These are phyloP conservation scores for Lobosporangium transversale DNA, from an alignment of 192 early-diverging fungal species.

Conservation along the genomic window DNA sequence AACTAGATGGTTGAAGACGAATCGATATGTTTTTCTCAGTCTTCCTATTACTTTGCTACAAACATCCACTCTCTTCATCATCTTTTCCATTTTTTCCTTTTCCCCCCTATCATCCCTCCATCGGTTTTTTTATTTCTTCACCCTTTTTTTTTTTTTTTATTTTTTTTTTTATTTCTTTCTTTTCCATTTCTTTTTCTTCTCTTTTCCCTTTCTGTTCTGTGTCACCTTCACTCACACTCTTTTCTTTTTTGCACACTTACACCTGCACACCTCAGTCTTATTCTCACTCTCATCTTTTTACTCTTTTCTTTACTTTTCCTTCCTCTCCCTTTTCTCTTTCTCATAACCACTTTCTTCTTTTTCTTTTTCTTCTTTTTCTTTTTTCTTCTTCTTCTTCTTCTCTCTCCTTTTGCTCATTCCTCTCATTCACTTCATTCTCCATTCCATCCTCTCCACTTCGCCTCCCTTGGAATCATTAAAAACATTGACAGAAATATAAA, in stretches of 20 bases:
- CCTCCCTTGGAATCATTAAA: too few species aligned
- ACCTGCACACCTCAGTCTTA: background rate
- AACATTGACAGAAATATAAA: too few species aligned
- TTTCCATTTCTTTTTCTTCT: background rate
- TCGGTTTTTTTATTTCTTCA: too few species aligned
- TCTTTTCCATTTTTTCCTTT: too few species aligned
- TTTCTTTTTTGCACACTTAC: background rate
- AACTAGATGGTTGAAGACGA: too few species aligned
- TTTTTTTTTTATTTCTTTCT: background rate
- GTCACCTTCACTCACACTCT: too few species aligned
- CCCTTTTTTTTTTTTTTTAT: too few species aligned
- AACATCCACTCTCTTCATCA: too few species aligned
- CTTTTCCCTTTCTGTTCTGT: too few species aligned
- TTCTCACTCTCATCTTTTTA: background rate
- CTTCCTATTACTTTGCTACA: too few species aligned
- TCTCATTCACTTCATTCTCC: background rate
- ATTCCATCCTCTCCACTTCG: background rate
- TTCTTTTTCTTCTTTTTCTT: background rate
- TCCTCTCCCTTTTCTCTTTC: slow-evolving; percentile 1
- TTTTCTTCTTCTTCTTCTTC: background rate
- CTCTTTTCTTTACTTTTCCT: background rate
- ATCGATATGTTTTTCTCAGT: too few species aligned
- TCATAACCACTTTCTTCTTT: background rate
- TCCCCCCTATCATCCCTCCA: too few species aligned
- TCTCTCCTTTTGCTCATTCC: background rate